phyloP scores from a whole-genome alignment of 768 basidiomycete species.

The Agaricus subrufescens region DNA sequence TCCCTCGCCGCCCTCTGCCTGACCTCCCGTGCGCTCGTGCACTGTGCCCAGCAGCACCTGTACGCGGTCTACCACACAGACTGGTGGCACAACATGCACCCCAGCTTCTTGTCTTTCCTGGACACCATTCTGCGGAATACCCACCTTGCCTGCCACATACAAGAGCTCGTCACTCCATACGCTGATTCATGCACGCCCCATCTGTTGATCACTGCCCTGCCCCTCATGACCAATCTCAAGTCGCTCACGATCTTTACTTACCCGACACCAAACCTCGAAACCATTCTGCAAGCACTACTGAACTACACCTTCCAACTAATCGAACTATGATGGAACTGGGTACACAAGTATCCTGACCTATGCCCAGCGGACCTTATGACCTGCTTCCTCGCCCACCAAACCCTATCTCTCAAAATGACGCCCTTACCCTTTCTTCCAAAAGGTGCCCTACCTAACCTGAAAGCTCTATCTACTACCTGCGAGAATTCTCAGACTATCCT shows the following conservation, averaged over 20 bases:
- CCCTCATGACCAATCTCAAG: constrained; percentile 3
- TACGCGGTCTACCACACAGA: not conserved
- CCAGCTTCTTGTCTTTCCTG: not conserved
- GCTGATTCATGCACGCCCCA: not conserved
- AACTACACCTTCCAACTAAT: not conserved
- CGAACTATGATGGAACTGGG: constrained; percentile 1
- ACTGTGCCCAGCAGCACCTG: not conserved
- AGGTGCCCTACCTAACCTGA: not conserved
- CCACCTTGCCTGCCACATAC: not conserved
- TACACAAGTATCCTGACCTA: not conserved
- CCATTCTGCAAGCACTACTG: not conserved
- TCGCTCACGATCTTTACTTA: not conserved
- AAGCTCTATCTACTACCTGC: not conserved
- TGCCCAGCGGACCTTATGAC: not conserved
- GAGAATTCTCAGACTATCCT: not conserved
- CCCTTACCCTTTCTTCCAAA: not conserved
- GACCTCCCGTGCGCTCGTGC: not conserved
- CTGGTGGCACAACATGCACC: not conserved
- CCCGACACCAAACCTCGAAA: not conserved
- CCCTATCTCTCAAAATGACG: constrained; percentile 3
- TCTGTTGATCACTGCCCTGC: not conserved
- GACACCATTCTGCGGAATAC: not conserved
- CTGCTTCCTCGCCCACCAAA: not conserved
- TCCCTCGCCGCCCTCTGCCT: not conserved
- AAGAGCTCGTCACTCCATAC: not conserved